Evolutionary conservation across 2,329 filamentous ascomycete species (phyloP).

Genomic region (Talaromyces islandicus): DNA sequence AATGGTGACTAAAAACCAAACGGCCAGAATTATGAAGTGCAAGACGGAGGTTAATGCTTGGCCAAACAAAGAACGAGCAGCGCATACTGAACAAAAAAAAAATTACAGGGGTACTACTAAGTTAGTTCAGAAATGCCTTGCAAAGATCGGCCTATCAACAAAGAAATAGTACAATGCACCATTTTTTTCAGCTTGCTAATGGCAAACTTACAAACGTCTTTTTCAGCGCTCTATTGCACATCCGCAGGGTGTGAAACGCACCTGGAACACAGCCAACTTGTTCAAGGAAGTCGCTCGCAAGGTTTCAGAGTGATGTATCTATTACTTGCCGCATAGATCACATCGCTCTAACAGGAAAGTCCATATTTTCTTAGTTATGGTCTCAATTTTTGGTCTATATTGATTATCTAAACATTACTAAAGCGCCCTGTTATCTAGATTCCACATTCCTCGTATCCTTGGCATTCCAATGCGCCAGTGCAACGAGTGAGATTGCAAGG

Average conservation of each 20-base stretch:
- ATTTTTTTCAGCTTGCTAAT: not conserved
- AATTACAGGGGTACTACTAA: not conserved
- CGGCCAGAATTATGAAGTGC: not conserved
- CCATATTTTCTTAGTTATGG: not conserved
- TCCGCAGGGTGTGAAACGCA: not conserved
- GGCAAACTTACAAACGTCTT: not conserved
- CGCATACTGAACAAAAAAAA: not conserved
- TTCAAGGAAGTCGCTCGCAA: not conserved
- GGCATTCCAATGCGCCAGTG: constrained; percentile 17
- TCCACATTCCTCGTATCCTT: constrained; percentile 26
- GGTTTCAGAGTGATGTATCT: not conserved
- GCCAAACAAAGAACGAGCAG: not conserved
- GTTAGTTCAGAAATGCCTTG: not conserved
- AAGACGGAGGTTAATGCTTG: not conserved
- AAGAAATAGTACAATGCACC: not conserved
- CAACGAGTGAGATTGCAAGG: not conserved
- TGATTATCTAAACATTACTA: constrained; percentile 25
- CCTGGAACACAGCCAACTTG: not conserved
- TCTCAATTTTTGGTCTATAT: constrained; percentile 16
- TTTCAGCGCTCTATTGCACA: not conserved
- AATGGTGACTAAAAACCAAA: not conserved
- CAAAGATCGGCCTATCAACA: not conserved
- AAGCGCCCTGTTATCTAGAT: constrained; percentile 14
- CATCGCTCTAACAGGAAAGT: not conserved
- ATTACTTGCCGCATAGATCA: not conserved